These are phyloP conservation scores for Spergularia bocconei DNA, from an alignment of 148 eudicot genomes.

Conservation along the genomic window DNA sequence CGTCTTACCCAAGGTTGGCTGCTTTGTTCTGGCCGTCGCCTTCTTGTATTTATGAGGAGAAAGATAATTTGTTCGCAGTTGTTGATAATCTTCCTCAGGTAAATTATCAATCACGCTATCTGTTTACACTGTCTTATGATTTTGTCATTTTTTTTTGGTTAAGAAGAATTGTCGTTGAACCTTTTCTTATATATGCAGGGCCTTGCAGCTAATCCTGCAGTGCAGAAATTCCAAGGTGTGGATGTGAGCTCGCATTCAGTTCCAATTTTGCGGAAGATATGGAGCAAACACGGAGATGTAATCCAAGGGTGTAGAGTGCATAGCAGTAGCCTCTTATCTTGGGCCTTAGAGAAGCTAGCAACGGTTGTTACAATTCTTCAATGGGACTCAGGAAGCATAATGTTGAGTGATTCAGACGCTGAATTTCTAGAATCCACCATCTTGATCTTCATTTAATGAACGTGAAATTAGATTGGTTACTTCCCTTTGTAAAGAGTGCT, in stretches of 20 bases:
- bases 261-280: not conserved
- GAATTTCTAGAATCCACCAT: conserved; percentile 2
- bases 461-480: not conserved
- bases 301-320: not conserved
- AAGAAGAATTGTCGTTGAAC: no score
- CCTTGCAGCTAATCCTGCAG: not conserved
- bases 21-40: not conserved
- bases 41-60: not conserved
- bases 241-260: conserved; percentile 5
- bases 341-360: conserved; percentile 13
- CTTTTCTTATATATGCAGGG: not conserved
- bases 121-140: no score
- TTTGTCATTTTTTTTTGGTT: no score
- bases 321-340: not conserved
- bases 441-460: conserved; percentile 2
- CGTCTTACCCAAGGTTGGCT: not conserved
- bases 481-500: conserved; percentile 1
- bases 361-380: conserved; percentile 1
- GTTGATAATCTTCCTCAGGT: no score
- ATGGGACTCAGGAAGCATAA: not conserved
- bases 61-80: no score
- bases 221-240: conserved; percentile 1
- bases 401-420: not conserved
- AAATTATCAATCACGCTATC: no score
- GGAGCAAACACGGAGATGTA: conserved; percentile 2